A percentile compares a stretch with the other conserved stretches of the same genome.
Evolutionary conservation across 1,284 basidiomycete genomes (phyloP).

Genomic region (Anthracocystis setariae): DNA sequence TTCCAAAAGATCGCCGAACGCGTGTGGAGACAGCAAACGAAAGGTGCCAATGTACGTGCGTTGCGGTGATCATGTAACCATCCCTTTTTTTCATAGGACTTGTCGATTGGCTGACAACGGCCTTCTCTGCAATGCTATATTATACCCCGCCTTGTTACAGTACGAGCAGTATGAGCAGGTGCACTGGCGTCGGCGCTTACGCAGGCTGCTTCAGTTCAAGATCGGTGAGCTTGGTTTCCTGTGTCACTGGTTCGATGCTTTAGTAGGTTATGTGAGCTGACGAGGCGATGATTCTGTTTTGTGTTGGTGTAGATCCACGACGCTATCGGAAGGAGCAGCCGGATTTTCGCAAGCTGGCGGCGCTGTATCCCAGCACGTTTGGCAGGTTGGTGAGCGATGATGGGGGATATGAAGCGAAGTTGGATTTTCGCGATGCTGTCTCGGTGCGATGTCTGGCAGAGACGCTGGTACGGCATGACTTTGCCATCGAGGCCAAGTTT

Average conservation of each 20-base stretch:
- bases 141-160: too few relatives aligned
- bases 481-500: conserved; percentile 18
- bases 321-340: conserved; percentile 17
- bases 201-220: conserved; percentile 1
- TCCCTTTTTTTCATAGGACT: background rate
- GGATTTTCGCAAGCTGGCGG: conserved; percentile 26
- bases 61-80: background rate
- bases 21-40: conserved; percentile 22
- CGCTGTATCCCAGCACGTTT: conserved; percentile 21
- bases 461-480: conserved; percentile 36
- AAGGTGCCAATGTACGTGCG: conserved; percentile 22
- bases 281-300: background rate
- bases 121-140: too few relatives aligned
- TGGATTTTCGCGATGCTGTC: conserved; percentile 38
- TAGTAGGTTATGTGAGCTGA: background rate
- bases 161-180: too few relatives aligned
- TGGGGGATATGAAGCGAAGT: conserved; percentile 39
- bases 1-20: conserved; percentile 19
- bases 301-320: conserved; percentile 19
- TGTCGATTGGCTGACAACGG: background rate
- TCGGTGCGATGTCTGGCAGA: conserved; percentile 37
- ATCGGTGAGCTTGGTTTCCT: conserved; percentile 13
- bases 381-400: conserved; percentile 27
- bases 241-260: too few relatives aligned
- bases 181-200: background rate